Percentiles rank a stretch among this genome's conserved stretches.
Conservation (phyloP, 495 filamentous ascomycete genomes). For the Daldinia bambusicola region DNA sequence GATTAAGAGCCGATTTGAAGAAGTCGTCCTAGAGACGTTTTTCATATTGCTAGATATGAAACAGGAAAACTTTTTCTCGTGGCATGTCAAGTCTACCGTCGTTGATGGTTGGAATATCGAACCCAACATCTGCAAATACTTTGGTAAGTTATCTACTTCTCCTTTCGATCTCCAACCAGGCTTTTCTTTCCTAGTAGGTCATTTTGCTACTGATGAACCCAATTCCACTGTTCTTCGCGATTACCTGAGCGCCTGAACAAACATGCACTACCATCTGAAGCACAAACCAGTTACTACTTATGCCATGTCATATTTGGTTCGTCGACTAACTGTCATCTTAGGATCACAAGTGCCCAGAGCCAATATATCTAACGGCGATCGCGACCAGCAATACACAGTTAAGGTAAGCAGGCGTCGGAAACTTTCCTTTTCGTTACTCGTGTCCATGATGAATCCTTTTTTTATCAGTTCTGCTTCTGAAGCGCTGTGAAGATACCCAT, state of each 20-base stretch:
- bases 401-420: constrained; percentile 33
- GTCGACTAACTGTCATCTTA: constrained; percentile 38
- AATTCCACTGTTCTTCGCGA: constrained; percentile 69
- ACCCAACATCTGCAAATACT: neutral
- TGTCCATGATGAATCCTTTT: constrained; percentile 78
- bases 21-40: neutral
- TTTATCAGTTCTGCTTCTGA: constrained; percentile 97
- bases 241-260: constrained; percentile 89
- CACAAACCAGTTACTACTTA: constrained; percentile 41
- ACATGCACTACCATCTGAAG: constrained; percentile 99
- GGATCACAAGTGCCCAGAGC: neutral
- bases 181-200: constrained; percentile 6
- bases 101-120: neutral
- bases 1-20: neutral
- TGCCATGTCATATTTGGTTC: constrained; percentile 26
- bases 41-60: neutral
- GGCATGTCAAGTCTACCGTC: neutral
- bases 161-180: neutral
- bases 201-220: constrained; percentile 47
- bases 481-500: constrained; percentile 79
- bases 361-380: constrained; percentile 5
- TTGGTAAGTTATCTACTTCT: constrained; percentile 19
- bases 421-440: constrained; percentile 12
- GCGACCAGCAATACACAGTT: constrained; percentile 11
- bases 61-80: neutral